Percentiles rank a stretch among this genome's conserved stretches.
These are phyloP conservation scores for Trichophaea hybrida DNA, from an alignment of 2,329 filamentous ascomycete species.

Conservation along the genomic window DNA sequence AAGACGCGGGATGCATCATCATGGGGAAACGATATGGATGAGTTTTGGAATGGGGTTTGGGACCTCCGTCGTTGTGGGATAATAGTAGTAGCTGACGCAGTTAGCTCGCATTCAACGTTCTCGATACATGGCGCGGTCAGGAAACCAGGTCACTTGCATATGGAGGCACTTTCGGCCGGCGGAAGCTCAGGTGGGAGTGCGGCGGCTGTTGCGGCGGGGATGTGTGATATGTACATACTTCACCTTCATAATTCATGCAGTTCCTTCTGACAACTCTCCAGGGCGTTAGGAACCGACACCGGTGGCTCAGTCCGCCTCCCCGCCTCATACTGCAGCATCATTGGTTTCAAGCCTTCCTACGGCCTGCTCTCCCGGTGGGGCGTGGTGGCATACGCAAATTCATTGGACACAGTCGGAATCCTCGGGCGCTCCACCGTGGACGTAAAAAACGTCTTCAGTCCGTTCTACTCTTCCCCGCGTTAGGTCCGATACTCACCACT, in stretches of 20 bases:
- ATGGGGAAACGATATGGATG: constrained; percentile 79
- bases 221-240: constrained; percentile 42
- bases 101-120: constrained; percentile 51
- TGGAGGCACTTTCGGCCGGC: constrained; percentile 49
- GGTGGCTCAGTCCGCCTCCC: constrained; percentile 78
- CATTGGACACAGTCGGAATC: constrained; percentile 76
- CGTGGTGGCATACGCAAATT: constrained; percentile 84
- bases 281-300: constrained; percentile 81
- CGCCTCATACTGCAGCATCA: constrained; percentile 67
- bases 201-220: constrained; percentile 55
- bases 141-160: constrained; percentile 35
- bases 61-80: neutral
- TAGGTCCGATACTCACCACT: neutral
- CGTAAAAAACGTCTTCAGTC: neutral
- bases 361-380: constrained; percentile 74
- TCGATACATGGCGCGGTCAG: constrained; percentile 53
- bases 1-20: constrained; percentile 46
- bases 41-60: constrained; percentile 77
- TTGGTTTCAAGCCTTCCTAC: constrained; percentile 87
- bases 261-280: constrained; percentile 22
- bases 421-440: constrained; percentile 37
- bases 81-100: neutral
- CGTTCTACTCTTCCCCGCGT: neutral
- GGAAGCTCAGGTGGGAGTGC: constrained; percentile 92
- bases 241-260: neutral